Evolutionary conservation across 345 rosid species (phyloP).

Genomic region (Diplotaxis tenuifolia): DNA sequence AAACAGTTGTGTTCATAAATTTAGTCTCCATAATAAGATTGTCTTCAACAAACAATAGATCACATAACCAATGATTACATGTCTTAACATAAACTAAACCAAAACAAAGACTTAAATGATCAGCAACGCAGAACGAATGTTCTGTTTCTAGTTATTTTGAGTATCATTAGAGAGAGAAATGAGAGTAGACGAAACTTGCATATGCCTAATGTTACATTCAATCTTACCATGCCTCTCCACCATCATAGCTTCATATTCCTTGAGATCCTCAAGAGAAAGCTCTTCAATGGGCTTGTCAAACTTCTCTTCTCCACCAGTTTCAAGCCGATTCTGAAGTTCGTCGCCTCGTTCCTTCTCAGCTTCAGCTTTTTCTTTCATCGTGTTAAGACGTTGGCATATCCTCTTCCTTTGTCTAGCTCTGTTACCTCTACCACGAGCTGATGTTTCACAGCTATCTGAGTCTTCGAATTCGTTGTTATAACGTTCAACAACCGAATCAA

Average conservation of each 20-base stretch:
- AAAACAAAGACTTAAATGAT: background rate
- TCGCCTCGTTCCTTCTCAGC: slow-evolving; percentile 35
- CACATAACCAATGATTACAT: background rate
- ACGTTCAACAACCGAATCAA: slow-evolving; percentile 31
- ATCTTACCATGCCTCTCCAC: background rate
- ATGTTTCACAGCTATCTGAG: slow-evolving; percentile 2
- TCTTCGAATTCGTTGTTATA: slow-evolving; percentile 26
- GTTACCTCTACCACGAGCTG: background rate
- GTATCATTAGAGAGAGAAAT: slow-evolving; percentile 11
- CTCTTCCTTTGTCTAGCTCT: slow-evolving; percentile 16
- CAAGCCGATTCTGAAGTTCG: slow-evolving; percentile 14
- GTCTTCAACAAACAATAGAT: background rate
- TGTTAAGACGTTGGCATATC: slow-evolving; percentile 28
- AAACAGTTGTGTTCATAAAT: background rate
- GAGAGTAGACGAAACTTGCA: slow-evolving; percentile 27
- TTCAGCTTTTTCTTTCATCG: slow-evolving; percentile 7
- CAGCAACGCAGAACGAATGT: background rate
- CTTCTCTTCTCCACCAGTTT: slow-evolving; percentile 22
- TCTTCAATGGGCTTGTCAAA: slow-evolving; percentile 30
- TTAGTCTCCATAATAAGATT: background rate
- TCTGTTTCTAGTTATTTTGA: background rate
- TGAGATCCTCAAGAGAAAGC: slow-evolving; percentile 31
- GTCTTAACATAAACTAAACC: background rate
- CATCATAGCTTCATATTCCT: slow-evolving; percentile 12
- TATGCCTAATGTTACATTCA: background rate